Base-by-base conservation (phyloP, 1,139 yeast species). In the Zygosaccharomyces pseudobailii region DNA sequence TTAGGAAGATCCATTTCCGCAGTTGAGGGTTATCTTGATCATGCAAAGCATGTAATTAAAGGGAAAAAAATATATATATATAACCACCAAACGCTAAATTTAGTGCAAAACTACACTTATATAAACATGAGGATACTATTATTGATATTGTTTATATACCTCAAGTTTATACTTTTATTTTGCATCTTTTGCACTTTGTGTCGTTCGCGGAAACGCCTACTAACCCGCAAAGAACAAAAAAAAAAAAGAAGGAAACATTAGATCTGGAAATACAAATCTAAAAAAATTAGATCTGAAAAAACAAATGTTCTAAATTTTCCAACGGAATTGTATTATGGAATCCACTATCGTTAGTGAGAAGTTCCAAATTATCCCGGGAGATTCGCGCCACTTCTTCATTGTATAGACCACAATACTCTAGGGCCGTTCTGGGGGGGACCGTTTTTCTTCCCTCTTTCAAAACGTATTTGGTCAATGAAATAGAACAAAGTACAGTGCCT, bases 391-490 rank as follows among this genome's bases (percentile, higher is more conserved):
- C 80, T 48, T 75, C 77, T 5, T 78, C 80, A 50, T 70, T 74
- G 63, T 73, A 76, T 32, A 83, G 66, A 0, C 84, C 90, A 59
- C 82, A 76, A 44, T 69, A 71, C 52, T 72, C 69, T 31, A 88
- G 59, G 9, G 81, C 80, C 3, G 76, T 83, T 31, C 61, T 71
- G 1, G 96, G 96, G 2, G 73, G 65, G 41, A 88, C 76, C 0
- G 96, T 88, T 54, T 76, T 73, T 58, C 92, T 74, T 30, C 85
- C 86, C 51, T 77, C 74, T 67, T 86, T 87, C 61, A 89, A 78
- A 2, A 89, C 95, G 56, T 88, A 85, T 66, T 85, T 87, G 7
- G 95, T 84, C 33, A 89, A 63, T 1, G 85, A 81, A 31, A 82
- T 69, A 1, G 90, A 84, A 47, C 81, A 75, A 20, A 79, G 58